A percentile compares a stretch with the other conserved stretches of the same genome.
These are phyloP conservation scores for Xylariaceae sp. DNA, from an alignment of 2,329 filamentous ascomycete genomes.

Conservation along the genomic window DNA sequence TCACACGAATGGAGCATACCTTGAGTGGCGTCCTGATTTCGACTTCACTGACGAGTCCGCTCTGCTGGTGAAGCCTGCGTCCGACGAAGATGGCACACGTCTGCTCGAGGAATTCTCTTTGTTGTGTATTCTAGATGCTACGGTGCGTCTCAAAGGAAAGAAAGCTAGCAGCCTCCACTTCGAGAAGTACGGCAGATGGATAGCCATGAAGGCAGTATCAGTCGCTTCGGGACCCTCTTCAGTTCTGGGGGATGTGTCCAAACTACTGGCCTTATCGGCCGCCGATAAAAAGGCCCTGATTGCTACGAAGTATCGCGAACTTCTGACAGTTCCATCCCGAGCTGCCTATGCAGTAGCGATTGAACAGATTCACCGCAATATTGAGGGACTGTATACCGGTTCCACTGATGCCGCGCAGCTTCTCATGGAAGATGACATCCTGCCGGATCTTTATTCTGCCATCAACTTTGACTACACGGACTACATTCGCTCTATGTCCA, in stretches of 20 bases:
- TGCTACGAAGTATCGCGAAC: neutral
- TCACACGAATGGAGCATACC: conserved; percentile 7
- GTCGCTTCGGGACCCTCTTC: neutral
- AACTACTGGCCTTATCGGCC: neutral
- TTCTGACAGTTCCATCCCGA: neutral
- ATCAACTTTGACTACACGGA: conserved; percentile 5
- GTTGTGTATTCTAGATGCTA: conserved; percentile 3
- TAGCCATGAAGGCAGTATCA: neutral
- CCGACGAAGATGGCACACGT: conserved; percentile 1
- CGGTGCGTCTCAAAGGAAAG: conserved; percentile 1
- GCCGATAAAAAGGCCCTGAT: neutral
- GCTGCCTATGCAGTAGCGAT: conserved; percentile 5
- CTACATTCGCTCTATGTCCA: conserved; percentile 1
- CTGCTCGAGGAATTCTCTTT: conserved; percentile 5
- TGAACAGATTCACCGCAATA: conserved; percentile 4
- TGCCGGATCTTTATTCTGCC: conserved; percentile 2
- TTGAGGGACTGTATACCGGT: conserved; percentile 4
- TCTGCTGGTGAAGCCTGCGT: conserved; percentile 2
- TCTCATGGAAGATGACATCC: conserved; percentile 7
- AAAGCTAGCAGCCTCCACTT: neutral
- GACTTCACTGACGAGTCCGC: conserved; percentile 4
- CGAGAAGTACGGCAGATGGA: neutral
- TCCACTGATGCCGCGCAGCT: conserved; percentile 3
- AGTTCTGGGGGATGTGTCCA: neutral
- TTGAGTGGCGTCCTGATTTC: conserved; percentile 8